Evolutionary conservation across 75 land plant genomes (phyloP), one percentile per base, ranked within the genome.

Genomic region (Selaginella tamariscina): DNA sequence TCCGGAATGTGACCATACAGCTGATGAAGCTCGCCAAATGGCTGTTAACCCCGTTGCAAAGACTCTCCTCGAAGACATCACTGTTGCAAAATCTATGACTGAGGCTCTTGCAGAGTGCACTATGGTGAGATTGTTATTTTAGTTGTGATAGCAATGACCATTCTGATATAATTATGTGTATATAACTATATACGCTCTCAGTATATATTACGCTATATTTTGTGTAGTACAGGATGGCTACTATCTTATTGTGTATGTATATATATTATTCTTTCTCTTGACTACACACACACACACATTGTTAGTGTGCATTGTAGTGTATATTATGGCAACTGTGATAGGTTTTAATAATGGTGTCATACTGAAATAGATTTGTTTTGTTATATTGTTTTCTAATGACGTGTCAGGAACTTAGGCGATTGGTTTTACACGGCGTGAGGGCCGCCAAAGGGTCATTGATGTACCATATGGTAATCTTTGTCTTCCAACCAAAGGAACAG

Each of bases 391-490:
- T 39, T 39, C 49, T 39, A 39, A 39, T 39, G 49, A 39, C 49
- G 11, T 15, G 15, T 15, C 49, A 39, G 49, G 49, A 39, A 39
- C 49, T 5, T 39, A 75, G 77, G 77, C 77, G 27, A 65, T 75
- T 64, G 77, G 67, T 60, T 75, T 75, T 67, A 75, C 77, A 1
- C 64, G 77, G 32, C 77, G 77, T 30, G 56, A 23, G 31, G 77
- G 77, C 63, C 59, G 54, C 1, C 29, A 33, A 15, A 60, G 77
- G 22, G 49, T 70, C 23, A 67, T 65, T 28, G 74, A 65, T 30
- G 57, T 65, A 0, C 49, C 22, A 2, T 62, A 69, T 18, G 24
- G 28, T 54, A 54, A 75, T 59, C 55, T 75, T 11, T 30, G n/a
- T 21, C 26, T 44, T 5, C 77, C 77, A 64, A 21, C 49, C 5